A percentile compares a stretch with the other conserved stretches of the same genome.
phyloP scores from a whole-genome alignment of 2,329 filamentous ascomycete species.

The Aspergillus cejpii region DNA sequence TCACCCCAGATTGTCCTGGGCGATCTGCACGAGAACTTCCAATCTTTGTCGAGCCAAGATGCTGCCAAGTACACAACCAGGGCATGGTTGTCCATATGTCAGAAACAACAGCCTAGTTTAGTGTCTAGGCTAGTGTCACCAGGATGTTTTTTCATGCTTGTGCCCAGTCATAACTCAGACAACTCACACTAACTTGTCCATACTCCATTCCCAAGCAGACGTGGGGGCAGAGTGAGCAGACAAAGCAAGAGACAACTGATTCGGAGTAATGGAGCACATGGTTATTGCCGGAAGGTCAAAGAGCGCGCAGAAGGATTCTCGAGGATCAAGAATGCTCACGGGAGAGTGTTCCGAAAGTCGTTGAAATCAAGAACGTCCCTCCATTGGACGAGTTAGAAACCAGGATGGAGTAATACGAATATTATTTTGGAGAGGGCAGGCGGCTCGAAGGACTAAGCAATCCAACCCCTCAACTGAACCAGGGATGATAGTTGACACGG shows the following conservation, averaged over 20 bases:
- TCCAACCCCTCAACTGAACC: not conserved
- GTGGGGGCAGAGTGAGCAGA: not conserved
- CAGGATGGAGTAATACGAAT: no score
- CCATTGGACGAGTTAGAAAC: not conserved
- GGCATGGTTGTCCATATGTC: constrained; percentile 8
- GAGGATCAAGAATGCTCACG: not conserved
- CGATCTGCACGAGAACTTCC: constrained; percentile 10
- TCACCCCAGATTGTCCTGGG: constrained; percentile 11
- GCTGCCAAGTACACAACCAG: constrained; percentile 19
- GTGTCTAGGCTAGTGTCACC: not conserved
- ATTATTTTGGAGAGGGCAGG: not conserved
- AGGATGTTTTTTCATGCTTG: not conserved
- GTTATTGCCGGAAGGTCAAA: not conserved
- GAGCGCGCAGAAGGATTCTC: not conserved
- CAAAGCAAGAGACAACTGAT: not conserved
- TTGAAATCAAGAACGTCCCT: not conserved
- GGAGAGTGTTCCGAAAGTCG: not conserved
- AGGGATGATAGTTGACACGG: no score
- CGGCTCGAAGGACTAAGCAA: not conserved
- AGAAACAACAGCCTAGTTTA: not conserved
- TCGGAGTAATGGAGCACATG: not conserved
- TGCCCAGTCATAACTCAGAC: not conserved
- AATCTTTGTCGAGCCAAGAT: constrained; percentile 18
- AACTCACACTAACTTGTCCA: not conserved
- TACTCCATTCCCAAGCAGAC: not conserved